Percentiles rank a stretch among this genome's conserved stretches.
These are phyloP conservation scores for Plasmodium fragile DNA, from an alignment of 169 alveolate genomes.

Conservation along the genomic window DNA sequence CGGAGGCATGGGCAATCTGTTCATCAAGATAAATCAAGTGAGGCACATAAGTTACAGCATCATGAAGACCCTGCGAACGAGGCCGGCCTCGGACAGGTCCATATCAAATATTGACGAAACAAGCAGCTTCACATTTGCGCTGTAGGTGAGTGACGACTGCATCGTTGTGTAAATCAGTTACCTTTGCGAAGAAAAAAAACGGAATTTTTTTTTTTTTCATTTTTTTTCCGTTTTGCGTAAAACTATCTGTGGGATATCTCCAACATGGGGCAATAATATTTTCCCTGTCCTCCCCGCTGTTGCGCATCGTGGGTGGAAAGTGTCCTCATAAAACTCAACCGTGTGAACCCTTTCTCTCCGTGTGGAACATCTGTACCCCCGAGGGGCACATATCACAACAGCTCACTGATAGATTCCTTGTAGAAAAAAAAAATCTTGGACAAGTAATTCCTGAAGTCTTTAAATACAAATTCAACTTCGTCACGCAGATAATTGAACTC, in stretches of 20 bases:
- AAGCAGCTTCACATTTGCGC: constrained; percentile 41
- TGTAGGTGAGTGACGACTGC: neutral
- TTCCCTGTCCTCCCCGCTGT: neutral
- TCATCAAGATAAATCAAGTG: constrained; percentile 66
- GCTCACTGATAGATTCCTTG: constrained; percentile 23
- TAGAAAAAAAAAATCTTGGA: constrained; percentile 35
- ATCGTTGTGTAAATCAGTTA: neutral
- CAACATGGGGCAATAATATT: neutral
- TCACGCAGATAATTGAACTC: neutral
- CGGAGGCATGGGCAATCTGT: constrained; percentile 53
- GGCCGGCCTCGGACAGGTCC: constrained; percentile 51
- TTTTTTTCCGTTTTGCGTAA: neutral
- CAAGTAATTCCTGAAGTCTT: constrained; percentile 42
- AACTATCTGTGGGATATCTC: neutral
- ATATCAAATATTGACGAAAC: constrained; percentile 64
- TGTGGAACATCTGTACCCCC: neutral
- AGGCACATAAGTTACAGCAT: constrained; percentile 63
- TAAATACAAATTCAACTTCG: constrained; percentile 14
- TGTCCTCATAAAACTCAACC: neutral
- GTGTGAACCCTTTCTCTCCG: neutral
- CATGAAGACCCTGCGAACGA: constrained; percentile 53
- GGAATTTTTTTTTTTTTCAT: neutral
- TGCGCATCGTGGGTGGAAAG: neutral
- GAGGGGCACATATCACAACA: neutral
- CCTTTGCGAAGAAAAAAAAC: neutral